Evolutionary conservation across 2,329 filamentous ascomycete species (phyloP).

Genomic region (Trichothecium roseum): DNA sequence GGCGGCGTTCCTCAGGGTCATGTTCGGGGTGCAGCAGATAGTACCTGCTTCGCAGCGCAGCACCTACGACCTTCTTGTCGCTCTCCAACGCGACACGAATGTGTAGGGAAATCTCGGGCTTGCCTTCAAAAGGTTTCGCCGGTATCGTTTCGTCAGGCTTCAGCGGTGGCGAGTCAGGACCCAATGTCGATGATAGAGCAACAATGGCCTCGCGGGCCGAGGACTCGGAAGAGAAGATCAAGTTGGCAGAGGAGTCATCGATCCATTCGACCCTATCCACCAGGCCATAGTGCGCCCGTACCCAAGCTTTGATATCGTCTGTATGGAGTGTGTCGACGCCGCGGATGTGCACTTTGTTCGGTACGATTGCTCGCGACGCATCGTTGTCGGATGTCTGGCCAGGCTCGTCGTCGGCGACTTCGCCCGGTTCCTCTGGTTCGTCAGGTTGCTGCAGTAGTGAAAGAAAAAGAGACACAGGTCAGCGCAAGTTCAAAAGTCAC

Average conservation of each 20-base stretch:
- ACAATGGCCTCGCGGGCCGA: conserved; percentile 43
- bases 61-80: conserved; percentile 73
- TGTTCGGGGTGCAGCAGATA: conserved; percentile 88
- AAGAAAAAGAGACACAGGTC: not conserved
- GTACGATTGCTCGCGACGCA: conserved; percentile 15
- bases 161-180: conserved; percentile 43
- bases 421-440: conserved; percentile 26
- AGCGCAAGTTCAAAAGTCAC: not conserved
- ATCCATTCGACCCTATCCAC: conserved; percentile 79
- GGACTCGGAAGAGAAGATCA: conserved; percentile 56
- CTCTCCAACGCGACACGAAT: conserved; percentile 63
- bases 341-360: conserved; percentile 66
- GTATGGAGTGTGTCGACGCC: conserved; percentile 78
- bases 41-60: conserved; percentile 74
- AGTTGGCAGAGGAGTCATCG: conserved; percentile 82
- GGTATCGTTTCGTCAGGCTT: conserved; percentile 54
- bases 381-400: conserved; percentile 8
- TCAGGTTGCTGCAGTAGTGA: conserved; percentile 18
- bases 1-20: conserved; percentile 65
- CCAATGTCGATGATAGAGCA: conserved; percentile 39
- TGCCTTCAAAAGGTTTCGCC: conserved; percentile 57
- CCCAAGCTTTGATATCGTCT: conserved; percentile 67
- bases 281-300: conserved; percentile 52
- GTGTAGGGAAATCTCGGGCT: conserved; percentile 58
- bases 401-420: conserved; percentile 24